Evolutionary conservation across 257 asterid genomes (phyloP).

Genomic region (Nemophila menziesii): DNA sequence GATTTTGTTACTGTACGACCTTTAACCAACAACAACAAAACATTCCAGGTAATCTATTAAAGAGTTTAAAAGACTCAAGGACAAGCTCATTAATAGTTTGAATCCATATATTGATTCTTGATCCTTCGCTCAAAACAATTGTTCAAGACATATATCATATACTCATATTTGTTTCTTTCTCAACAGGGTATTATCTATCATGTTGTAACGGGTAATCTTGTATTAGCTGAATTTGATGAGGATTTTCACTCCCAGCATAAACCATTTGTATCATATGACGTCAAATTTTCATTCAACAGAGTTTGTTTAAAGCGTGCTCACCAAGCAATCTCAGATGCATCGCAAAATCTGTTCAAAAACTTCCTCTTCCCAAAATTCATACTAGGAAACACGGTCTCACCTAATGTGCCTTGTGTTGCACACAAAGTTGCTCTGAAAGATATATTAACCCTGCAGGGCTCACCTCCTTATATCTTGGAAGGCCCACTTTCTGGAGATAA

Average conservation of each 20-base stretch:
- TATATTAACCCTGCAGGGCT: slow-evolving; percentile 14
- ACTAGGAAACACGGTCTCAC: slow-evolving; percentile 1
- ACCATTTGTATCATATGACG: slow-evolving; percentile 8
- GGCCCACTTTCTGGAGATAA: slow-evolving; percentile 9
- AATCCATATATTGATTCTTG: too few relatives aligned
- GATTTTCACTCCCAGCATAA: slow-evolving; percentile 6
- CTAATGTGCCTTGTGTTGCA: background rate
- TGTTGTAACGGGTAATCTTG: too few relatives aligned
- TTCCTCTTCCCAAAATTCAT: slow-evolving; percentile 11
- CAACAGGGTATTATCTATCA: background rate
- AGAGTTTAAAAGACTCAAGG: background rate
- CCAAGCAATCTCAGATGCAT: slow-evolving; percentile 11
- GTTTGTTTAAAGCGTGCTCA: slow-evolving; percentile 19
- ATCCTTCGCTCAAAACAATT: too few relatives aligned
- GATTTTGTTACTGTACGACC: slow-evolving; percentile 15
- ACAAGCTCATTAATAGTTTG: too few relatives aligned
- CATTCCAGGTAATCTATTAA: slow-evolving; percentile 12
- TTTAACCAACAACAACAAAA: background rate
- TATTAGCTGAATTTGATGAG: slow-evolving; percentile 13
- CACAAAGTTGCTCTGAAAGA: slow-evolving; percentile 5
- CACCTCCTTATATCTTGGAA: slow-evolving; percentile 18
- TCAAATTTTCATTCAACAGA: slow-evolving; percentile 17
- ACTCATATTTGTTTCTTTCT: too few relatives aligned
- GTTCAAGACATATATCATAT: too few relatives aligned
- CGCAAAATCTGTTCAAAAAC: slow-evolving; percentile 3